phyloP scores from a whole-genome alignment of 352 stramenopile species.

The Phytophthora gonapodyides region DNA sequence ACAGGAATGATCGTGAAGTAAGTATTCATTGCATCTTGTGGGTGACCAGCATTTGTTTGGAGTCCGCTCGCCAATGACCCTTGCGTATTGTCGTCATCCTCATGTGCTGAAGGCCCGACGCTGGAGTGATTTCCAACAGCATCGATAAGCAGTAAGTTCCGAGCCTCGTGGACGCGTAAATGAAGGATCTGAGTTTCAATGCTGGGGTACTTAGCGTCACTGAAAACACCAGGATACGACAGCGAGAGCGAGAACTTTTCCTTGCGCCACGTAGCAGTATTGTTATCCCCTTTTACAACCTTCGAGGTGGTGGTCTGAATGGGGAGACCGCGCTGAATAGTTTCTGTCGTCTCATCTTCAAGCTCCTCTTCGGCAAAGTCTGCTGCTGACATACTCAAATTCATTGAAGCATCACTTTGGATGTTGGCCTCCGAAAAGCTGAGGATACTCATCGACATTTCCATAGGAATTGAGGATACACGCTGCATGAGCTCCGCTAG shows the following conservation, averaged over 20 bases:
- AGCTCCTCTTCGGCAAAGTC: conserved; percentile 25
- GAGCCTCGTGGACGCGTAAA: conserved; percentile 48
- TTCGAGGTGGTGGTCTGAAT: conserved; percentile 49
- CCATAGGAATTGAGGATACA: conserved; percentile 31
- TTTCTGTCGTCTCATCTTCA: conserved; percentile 55
- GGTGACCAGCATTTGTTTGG: conserved; percentile 17
- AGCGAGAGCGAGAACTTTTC: conserved; percentile 66
- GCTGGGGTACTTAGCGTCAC: conserved; percentile 32
- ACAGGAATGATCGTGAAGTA: conserved; percentile 78
- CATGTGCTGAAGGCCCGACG: conserved; percentile 1
- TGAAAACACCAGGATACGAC: conserved; percentile 74
- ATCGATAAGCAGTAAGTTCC: conserved; percentile 42
- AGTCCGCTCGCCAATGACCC: conserved; percentile 3
- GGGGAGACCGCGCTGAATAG: conserved; percentile 41
- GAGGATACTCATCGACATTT: conserved; percentile 60
- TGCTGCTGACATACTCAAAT: conserved; percentile 9
- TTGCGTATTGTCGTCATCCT: not conserved
- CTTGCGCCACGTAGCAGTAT: conserved; percentile 50
- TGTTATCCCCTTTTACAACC: conserved; percentile 19
- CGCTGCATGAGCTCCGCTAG: conserved; percentile 62
- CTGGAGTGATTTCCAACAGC: conserved; percentile 3
- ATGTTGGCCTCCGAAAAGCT: conserved; percentile 57
- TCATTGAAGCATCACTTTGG: conserved; percentile 24
- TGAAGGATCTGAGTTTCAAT: conserved; percentile 48
- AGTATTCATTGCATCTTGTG: conserved; percentile 41